phyloP scores from a whole-genome alignment of 2,329 filamentous ascomycete species.

The Calonectria pauciramosa region DNA sequence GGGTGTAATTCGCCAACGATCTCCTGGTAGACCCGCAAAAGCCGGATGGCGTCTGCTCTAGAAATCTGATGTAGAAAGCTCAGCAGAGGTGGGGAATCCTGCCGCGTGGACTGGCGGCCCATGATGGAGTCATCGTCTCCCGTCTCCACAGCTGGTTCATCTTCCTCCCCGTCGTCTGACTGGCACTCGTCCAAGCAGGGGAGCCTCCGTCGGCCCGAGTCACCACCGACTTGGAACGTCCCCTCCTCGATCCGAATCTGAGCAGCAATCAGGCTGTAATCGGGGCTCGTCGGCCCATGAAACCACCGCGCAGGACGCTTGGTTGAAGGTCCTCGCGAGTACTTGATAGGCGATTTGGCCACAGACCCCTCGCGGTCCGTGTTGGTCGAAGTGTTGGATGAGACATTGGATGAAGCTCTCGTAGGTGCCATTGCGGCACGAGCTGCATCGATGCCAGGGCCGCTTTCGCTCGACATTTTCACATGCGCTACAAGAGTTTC shows the following conservation, averaged over 20 bases:
- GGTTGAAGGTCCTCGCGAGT: background rate
- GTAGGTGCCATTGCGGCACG: background rate
- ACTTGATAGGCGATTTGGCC: background rate
- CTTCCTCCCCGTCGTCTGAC: background rate
- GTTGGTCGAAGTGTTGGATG: background rate
- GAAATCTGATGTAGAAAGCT: background rate
- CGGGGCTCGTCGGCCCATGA: background rate
- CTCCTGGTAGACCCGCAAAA: constrained; percentile 5
- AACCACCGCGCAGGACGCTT: background rate
- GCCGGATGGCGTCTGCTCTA: background rate
- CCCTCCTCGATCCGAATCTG: background rate
- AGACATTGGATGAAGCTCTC: background rate
- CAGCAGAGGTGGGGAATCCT: background rate
- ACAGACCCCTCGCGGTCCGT: background rate
- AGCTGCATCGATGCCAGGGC: background rate
- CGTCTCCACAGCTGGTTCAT: background rate
- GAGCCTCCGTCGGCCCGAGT: background rate
- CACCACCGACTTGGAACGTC: background rate
- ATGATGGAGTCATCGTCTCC: background rate
- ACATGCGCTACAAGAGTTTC: constrained; percentile 1
- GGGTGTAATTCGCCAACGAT: constrained; percentile 3
- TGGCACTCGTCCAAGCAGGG: background rate
- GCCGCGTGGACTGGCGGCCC: background rate
- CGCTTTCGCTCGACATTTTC: background rate
- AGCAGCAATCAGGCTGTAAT: background rate